These are phyloP conservation scores for Raphanus hybrid DNA, from an alignment of 441 rosid species.

Conservation along the genomic window DNA sequence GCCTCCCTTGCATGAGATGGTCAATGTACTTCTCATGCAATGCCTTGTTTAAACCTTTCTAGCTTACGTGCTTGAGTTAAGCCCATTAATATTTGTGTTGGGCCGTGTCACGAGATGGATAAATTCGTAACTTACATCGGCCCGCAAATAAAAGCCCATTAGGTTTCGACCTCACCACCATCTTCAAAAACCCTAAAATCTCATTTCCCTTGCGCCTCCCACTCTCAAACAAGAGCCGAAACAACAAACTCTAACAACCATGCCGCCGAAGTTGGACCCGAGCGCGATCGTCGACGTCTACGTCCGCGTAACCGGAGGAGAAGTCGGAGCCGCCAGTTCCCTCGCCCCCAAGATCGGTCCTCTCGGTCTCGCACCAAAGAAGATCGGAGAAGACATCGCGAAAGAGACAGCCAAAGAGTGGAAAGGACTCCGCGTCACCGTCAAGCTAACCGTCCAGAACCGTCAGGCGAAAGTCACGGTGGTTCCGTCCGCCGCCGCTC, in stretches of 20 bases:
- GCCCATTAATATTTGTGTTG: not conserved
- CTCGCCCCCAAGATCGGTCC: conserved; percentile 49
- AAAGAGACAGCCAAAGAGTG: conserved; percentile 89
- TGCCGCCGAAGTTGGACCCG: conserved; percentile 93
- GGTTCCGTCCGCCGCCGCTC: conserved; percentile 50
- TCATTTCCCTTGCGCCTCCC: conserved; percentile 33
- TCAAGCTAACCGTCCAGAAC: conserved; percentile 54
- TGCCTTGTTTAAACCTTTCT: conserved; percentile 17
- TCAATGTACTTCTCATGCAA: not conserved
- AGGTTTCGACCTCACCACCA: conserved; percentile 1
- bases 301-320: conserved; percentile 91
- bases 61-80: not conserved
- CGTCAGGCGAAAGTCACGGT: conserved; percentile 52
- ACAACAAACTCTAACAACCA: conserved; percentile 24
- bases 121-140: not conserved
- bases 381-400: conserved; percentile 71
- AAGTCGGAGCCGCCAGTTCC: conserved; percentile 76
- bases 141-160: conserved; percentile 12
- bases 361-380: conserved; percentile 48
- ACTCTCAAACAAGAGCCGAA: not conserved
- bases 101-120: not conserved
- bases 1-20: too few species aligned
- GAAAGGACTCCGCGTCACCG: conserved; percentile 64
- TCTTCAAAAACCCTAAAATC: conserved; percentile 24
- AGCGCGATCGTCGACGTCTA: conserved; percentile 76